Percentiles rank a stretch among this genome's conserved stretches.
Conservation (phyloP, 306 rosid genomes). For the Quercus glauca region DNA sequence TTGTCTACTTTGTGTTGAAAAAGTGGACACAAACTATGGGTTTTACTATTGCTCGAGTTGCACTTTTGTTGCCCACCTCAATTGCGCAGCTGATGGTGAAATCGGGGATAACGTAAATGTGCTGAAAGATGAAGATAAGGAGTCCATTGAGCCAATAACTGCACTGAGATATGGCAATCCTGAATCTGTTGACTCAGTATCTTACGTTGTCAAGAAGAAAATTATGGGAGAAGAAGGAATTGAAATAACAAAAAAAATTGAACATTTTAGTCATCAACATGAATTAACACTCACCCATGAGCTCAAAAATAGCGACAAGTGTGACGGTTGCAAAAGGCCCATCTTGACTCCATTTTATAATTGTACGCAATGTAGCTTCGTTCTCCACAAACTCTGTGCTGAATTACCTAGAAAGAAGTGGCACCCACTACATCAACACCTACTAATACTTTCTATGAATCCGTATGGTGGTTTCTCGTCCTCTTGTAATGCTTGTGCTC, state of each 20-base stretch:
- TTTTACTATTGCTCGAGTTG: not conserved
- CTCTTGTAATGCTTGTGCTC: not conserved
- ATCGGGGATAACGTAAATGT: no score
- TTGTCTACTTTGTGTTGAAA: not conserved
- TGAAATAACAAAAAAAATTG: not conserved
- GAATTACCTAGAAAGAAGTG: not conserved
- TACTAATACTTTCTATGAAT: not conserved
- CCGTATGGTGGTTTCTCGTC: accelerated
- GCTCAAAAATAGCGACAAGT: accelerated
- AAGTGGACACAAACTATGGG: not conserved
- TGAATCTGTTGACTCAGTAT: not conserved
- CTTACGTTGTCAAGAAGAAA: not conserved
- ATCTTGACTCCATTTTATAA: not conserved
- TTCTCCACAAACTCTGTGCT: not conserved
- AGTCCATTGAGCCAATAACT: no score
- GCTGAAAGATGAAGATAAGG: no score
- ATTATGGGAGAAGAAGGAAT: not conserved
- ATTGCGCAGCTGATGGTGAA: no score
- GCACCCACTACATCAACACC: not conserved
- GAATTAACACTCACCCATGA: not conserved
- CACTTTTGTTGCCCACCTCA: not conserved
- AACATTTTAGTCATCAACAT: not conserved
- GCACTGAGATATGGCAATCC: no score
- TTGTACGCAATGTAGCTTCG: not conserved
- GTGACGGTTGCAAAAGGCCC: not conserved